Evolutionary conservation across 2,329 filamentous ascomycete species (phyloP).

Genomic region (Cryphonectria radicalis): DNA sequence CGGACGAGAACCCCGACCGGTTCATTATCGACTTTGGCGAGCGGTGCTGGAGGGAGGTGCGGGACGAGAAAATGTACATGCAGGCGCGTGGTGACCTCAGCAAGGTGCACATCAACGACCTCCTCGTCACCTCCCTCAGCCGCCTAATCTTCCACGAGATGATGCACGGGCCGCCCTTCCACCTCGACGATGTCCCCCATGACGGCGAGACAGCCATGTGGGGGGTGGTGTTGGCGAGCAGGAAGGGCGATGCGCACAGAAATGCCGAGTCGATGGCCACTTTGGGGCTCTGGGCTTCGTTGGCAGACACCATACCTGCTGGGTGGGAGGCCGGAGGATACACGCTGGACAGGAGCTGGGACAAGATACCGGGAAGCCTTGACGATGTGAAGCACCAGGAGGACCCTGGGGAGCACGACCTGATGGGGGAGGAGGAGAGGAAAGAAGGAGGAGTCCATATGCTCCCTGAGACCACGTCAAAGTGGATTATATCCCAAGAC

Average conservation of each 20-base stretch:
- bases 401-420: constrained; percentile 13
- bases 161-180: constrained; percentile 19
- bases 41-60: constrained; percentile 6
- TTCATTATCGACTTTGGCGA: constrained; percentile 21
- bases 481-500: background rate
- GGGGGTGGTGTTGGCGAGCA: constrained; percentile 19
- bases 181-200: constrained; percentile 13
- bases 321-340: constrained; percentile 7
- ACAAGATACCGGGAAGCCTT: constrained; percentile 14
- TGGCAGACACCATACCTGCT: constrained; percentile 14
- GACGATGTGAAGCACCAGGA: constrained; percentile 14
- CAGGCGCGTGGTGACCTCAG: background rate
- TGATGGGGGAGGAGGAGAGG: constrained; percentile 13
- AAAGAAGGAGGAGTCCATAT: background rate
- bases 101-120: constrained; percentile 12
- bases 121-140: constrained; percentile 18
- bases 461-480: background rate
- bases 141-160: constrained; percentile 18
- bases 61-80: constrained; percentile 13
- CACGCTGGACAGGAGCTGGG: constrained; percentile 20
- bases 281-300: constrained; percentile 16
- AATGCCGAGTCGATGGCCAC: constrained; percentile 24
- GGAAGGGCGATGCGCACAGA: constrained; percentile 22
- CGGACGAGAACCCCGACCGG: constrained; percentile 17
- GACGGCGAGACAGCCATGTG: constrained; percentile 15